Evolutionary conservation across 441 rosid species (phyloP).

Genomic region (Kokia cookei): DNA sequence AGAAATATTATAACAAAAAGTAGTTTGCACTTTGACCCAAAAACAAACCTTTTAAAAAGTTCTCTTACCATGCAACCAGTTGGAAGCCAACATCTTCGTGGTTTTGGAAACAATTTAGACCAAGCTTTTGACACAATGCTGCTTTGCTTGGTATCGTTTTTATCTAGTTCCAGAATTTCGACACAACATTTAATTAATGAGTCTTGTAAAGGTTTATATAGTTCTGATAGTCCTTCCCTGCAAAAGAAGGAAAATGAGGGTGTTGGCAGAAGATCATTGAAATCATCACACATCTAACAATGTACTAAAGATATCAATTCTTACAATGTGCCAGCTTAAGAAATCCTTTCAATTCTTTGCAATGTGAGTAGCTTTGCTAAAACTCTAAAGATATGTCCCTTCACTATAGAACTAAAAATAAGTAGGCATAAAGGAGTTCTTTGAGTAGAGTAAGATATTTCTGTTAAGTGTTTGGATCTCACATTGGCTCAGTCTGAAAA

Average conservation of each 20-base stretch:
- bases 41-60: neutral
- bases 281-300: conserved; percentile 1
- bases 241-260: conserved; percentile 14
- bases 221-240: conserved; percentile 62
- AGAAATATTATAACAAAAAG: conserved; percentile 4
- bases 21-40: neutral
- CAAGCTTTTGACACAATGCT: conserved; percentile 33
- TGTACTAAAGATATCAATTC: neutral
- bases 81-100: conserved; percentile 92
- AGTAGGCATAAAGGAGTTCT: neutral
- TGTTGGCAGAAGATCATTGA: conserved; percentile 13
- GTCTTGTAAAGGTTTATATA: conserved; percentile 72
- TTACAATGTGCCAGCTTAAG: neutral
- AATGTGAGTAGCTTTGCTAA: neutral
- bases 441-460: neutral
- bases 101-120: conserved; percentile 79
- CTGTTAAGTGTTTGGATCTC: neutral
- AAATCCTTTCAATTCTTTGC: neutral
- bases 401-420: neutral
- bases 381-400: neutral
- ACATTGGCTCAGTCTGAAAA: neutral
- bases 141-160: conserved; percentile 27
- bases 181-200: conserved; percentile 62
- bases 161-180: conserved; percentile 53
- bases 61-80: conserved; percentile 82